phyloP scores from a whole-genome alignment of 1,284 basidiomycete genomes.

The Rhodotorula sp. region DNA sequence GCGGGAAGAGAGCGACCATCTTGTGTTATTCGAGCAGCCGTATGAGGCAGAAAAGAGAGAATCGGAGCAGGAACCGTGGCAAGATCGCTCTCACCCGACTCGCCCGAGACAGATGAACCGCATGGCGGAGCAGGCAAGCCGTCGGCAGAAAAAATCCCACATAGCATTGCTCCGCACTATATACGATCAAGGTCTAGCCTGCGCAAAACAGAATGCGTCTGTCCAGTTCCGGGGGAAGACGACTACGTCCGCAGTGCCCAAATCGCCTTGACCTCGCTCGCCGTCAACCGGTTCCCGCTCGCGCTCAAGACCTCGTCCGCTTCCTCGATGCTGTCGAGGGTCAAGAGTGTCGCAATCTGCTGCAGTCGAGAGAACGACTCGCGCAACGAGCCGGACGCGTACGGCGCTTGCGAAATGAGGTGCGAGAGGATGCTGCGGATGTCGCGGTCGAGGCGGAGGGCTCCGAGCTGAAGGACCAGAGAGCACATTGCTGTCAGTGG shows the following conservation, averaged over 20 bases:
- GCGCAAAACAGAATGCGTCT: too few relatives aligned
- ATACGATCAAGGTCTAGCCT: too few relatives aligned
- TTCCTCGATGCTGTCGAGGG: conserved; percentile 61
- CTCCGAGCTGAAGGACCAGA: conserved; percentile 69
- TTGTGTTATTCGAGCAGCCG: not conserved
- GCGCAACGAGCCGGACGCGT: conserved; percentile 68
- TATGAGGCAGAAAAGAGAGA: not conserved
- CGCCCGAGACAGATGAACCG: not conserved
- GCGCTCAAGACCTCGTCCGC: conserved; percentile 40
- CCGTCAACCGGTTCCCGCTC: conserved; percentile 34
- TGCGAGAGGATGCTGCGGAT: conserved; percentile 77
- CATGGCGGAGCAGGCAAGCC: too few relatives aligned
- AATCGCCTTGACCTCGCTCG: conserved; percentile 32
- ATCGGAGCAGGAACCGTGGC: not conserved
- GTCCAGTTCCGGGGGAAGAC: too few relatives aligned
- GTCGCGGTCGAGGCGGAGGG: conserved; percentile 92
- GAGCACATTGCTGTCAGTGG: not conserved
- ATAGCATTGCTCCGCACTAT: too few relatives aligned
- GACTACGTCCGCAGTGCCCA: conserved; percentile 24
- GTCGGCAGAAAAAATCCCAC: too few relatives aligned
- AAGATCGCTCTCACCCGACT: not conserved
- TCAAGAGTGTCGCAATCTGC: conserved; percentile 88
- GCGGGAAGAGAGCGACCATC: conserved; percentile 21
- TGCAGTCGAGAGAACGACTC: conserved; percentile 89
- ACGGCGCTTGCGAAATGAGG: conserved; percentile 77